Evolutionary conservation across 192 early-diverging fungal genomes (phyloP), one percentile per base, ranked within the genome.

Genomic region (Coemansia sp.): DNA sequence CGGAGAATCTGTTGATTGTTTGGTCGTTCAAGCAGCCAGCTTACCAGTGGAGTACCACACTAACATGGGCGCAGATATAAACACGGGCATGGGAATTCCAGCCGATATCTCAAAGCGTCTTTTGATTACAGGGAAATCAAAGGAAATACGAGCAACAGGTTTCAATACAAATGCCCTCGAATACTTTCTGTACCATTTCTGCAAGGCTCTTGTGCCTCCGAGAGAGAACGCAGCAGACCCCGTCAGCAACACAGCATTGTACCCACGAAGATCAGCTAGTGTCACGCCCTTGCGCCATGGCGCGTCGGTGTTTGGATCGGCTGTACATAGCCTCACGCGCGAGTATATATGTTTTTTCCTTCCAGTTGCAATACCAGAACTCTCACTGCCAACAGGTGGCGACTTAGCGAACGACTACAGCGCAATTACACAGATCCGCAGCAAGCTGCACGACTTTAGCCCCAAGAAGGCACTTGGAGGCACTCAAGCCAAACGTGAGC

Each of bases 311-410:
- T 26, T 46, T 4, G 67, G 64, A 16, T 70, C 63, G 0, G 63
- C 55, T 1, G 69, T 75, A 3, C 21, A 59, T 30, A 28, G 35
- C 34, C 53, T 81, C 9, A 63, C 59, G n/a, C 73, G 69, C 43
- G 79, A 81, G 52, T 69, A 75, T 53, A 69, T 68, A 26, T 52
- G 56, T 8, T 72, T 72, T 13, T 75, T 81, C 58, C 20, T 81
- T 30, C 79, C 79, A 2, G 79, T 72, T 16, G 67, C 63, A 2
- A 66, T 67, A 15, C 78, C 78, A 25, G 72, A 74, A n/a, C 26
- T 39, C 29, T 53, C 30, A 16, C 55, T 56, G 26, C 20, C 63
- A 20, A 15, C 31, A 25, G 42, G 55, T n/a, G 39, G 48, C 40
- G 74, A 66, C 6, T 7, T 35, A 6, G 21, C 30, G 0, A 37